Evolutionary conservation across 140 eudicot genomes (phyloP), one percentile per base, ranked within the genome.

Genomic region (Anethum foeniculum): DNA sequence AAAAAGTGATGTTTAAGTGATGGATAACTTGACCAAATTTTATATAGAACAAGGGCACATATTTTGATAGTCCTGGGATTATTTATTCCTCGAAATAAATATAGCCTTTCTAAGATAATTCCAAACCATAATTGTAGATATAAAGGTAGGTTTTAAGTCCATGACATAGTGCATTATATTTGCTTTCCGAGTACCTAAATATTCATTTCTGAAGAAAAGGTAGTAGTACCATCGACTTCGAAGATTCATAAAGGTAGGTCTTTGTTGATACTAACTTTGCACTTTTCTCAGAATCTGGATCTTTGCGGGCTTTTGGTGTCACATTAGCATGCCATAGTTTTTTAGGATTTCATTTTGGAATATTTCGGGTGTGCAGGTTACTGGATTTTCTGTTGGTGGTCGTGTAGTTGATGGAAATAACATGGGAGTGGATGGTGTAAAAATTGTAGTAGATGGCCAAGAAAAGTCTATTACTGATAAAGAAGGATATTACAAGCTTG

Each of bases 361-460:
- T 16, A 19, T 77, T 7, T 54, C 52, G 32, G 34, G 44, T 82
- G 34, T 46, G 77, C 83, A 95, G 99, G 99, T 95, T 76, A 95
- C 99, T 82, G 99, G 99, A 30, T 95, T 95, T 86, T 95, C 99
- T 68, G 96, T 95, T 80, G 99, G 99, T 75, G 97, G 99, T 41
- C 97, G 97, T 85, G 97, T 95, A 30, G 88, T 95, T 85, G 97
- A 89, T 92, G 86, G 91, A 79, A 84, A 82, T 86, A 93, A 93
- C 47, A 80, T 49, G 71, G 99, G 99, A 79, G 97, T 95, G 47
- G 92, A 85, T 84, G 92, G 91, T 86, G 99, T 90, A 30, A 85
- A 80, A 79, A 73, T 95, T 88, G 51, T 92, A 75, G 97, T 95
- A 49, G 96, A 92, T 91, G 99, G 99, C 36, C 81, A 88, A 43